Evolutionary conservation across 2,329 filamentous ascomycete genomes (phyloP).

Genomic region (Pseudogymnoascus sp.): DNA sequence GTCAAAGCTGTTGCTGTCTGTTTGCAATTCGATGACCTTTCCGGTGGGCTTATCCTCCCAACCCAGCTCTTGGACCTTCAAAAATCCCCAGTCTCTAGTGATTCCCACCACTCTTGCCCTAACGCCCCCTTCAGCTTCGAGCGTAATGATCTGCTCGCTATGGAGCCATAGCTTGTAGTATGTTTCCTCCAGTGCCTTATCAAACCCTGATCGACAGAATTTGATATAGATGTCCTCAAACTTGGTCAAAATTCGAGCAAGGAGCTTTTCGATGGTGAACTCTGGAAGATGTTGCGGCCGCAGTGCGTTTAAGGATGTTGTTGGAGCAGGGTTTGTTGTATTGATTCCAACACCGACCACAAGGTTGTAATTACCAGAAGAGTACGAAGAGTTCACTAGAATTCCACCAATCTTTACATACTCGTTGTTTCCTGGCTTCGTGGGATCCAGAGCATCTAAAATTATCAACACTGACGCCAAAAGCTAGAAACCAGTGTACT

Average conservation of each 20-base stretch:
- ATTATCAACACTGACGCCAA: background rate
- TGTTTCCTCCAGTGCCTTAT: conserved; percentile 58
- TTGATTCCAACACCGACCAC: conserved; percentile 86
- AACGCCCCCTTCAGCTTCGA: conserved; percentile 72
- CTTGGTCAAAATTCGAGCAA: conserved; percentile 69
- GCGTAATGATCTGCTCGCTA: conserved; percentile 58
- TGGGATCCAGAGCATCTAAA: conserved; percentile 58
- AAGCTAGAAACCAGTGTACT: conserved; percentile 23
- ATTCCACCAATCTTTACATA: conserved; percentile 94
- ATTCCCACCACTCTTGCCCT: conserved; percentile 77
- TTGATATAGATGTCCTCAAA: conserved; percentile 70
- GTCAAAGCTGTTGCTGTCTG: conserved; percentile 97
- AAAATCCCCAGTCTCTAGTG: conserved; percentile 80
- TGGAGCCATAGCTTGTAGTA: conserved; percentile 89
- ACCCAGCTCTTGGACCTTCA: conserved; percentile 76
- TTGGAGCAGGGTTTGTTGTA: conserved; percentile 73
- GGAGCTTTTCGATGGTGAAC: conserved; percentile 69
- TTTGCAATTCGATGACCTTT: conserved; percentile 75
- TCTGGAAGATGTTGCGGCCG: conserved; percentile 44
- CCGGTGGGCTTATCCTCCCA: conserved; percentile 67
- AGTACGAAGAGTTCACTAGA: conserved; percentile 80
- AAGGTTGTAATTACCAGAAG: conserved; percentile 68
- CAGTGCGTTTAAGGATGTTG: conserved; percentile 75
- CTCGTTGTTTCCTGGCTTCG: conserved; percentile 37
- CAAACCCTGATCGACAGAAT: conserved; percentile 72